Percentiles rank a stretch among this genome's conserved stretches.
phyloP scores from a whole-genome alignment of 2,329 filamentous ascomycete genomes.

The Cadophora malorum region DNA sequence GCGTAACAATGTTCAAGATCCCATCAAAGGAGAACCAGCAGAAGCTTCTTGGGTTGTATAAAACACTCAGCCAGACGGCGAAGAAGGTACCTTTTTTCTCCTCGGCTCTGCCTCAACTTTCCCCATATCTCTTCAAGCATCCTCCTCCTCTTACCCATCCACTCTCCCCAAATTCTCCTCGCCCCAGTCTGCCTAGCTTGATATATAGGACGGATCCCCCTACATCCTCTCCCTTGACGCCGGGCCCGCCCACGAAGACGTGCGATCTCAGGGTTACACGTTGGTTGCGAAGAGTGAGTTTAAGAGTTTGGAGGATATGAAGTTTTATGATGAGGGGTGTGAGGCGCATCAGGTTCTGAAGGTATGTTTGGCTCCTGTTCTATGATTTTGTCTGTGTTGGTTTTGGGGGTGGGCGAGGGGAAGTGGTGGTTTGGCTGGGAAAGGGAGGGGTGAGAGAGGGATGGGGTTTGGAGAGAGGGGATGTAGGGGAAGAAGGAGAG shows the following conservation, averaged over 20 bases:
- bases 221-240: conserved; percentile 61
- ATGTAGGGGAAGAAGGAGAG: too few species aligned
- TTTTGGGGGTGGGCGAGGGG: not conserved
- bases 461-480: too few species aligned
- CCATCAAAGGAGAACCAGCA: conserved; percentile 52
- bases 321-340: conserved; percentile 64
- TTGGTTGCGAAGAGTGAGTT: conserved; percentile 60
- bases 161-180: too few species aligned
- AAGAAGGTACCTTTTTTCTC: conserved; percentile 46
- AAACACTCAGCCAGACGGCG: conserved; percentile 47
- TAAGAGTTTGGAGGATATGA: conserved; percentile 60
- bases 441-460: not conserved
- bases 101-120: not conserved
- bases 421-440: too few species aligned
- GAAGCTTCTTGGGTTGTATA: conserved; percentile 49
- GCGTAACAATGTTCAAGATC: conserved; percentile 61
- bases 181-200: too few species aligned
- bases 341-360: conserved; percentile 60
- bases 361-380: conserved; percentile 1
- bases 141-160: too few species aligned
- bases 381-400: not conserved
- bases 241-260: conserved; percentile 54
- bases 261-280: conserved; percentile 61
- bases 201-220: conserved; percentile 62
- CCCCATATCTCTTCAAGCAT: too few species aligned